These are phyloP conservation scores for Solanum neorickii DNA, from an alignment of 257 asterid genomes.

Conservation along the genomic window DNA sequence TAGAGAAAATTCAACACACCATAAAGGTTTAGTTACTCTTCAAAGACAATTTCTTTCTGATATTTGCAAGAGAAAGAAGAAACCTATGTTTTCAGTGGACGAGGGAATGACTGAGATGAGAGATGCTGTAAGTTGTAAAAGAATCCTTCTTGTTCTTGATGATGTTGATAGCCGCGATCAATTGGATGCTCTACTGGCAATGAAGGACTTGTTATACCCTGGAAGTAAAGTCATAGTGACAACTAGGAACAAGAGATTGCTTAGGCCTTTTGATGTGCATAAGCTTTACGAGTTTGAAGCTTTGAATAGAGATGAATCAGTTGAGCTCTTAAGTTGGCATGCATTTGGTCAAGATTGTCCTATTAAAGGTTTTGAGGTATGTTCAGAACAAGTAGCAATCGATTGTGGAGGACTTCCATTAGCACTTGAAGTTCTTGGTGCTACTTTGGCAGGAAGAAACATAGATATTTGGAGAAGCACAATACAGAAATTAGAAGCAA, in stretches of 20 bases:
- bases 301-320: slow-evolving; percentile 1
- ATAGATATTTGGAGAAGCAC: neutral
- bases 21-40: slow-evolving; percentile 6
- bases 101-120: slow-evolving; percentile 8
- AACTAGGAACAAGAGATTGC: neutral
- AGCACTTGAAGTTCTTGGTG: slow-evolving; percentile 10
- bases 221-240: slow-evolving; percentile 9
- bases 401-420: slow-evolving; percentile 9
- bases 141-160: slow-evolving; percentile 12
- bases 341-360: slow-evolving; percentile 5
- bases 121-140: slow-evolving; percentile 1
- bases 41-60: slow-evolving; percentile 11
- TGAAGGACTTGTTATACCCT: neutral
- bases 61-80: neutral
- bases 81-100: neutral
- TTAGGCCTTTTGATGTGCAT: slow-evolving; percentile 6
- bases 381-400: neutral
- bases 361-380: neutral
- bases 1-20: slow-evolving; percentile 5
- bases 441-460: slow-evolving; percentile 1
- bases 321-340: slow-evolving; percentile 10
- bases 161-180: slow-evolving; percentile 9
- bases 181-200: slow-evolving; percentile 3
- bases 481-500: slow-evolving; percentile 1
- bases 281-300: slow-evolving; percentile 1